phyloP scores from a whole-genome alignment of 2,329 filamentous ascomycete genomes.

The Phialophora expanda region DNA sequence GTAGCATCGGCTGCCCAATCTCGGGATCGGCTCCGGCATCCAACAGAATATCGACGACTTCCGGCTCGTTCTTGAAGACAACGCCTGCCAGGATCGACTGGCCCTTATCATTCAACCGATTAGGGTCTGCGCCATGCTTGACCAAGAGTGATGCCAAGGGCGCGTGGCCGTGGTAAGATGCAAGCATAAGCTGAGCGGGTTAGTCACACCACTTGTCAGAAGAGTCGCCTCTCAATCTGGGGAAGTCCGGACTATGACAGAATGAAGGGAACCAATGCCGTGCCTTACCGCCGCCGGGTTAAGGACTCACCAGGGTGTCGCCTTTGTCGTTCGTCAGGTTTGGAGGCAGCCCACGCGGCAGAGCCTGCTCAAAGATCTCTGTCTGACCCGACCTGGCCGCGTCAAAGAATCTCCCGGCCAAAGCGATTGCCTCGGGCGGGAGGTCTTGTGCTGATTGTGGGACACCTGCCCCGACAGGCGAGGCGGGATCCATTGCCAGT shows the following conservation, averaged over 20 bases:
- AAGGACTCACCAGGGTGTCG: slow-evolving; percentile 65
- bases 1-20: slow-evolving; percentile 37
- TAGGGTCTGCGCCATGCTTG: slow-evolving; percentile 68
- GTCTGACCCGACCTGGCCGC: slow-evolving; percentile 66
- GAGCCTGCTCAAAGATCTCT: slow-evolving; percentile 64
- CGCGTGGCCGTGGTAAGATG: slow-evolving; percentile 71
- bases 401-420: slow-evolving; percentile 71
- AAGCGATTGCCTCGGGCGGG: slow-evolving; percentile 68
- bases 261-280: background rate
- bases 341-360: slow-evolving; percentile 68
- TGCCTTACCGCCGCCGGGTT: background rate
- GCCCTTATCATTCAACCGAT: slow-evolving; percentile 69
- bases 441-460: slow-evolving; percentile 44
- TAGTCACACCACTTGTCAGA: slow-evolving; percentile 9
- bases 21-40: slow-evolving; percentile 43
- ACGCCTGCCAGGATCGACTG: slow-evolving; percentile 74
- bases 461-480: background rate
- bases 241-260: background rate
- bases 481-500: slow-evolving; percentile 16
- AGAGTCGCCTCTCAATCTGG: background rate
- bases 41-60: slow-evolving; percentile 63
- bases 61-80: slow-evolving; percentile 72
- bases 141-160: slow-evolving; percentile 66
- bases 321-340: slow-evolving; percentile 76
- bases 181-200: slow-evolving; percentile 67